These are phyloP conservation scores for Nicotiana attenuata DNA, from an alignment of 257 asterid genomes.

Conservation along the genomic window DNA sequence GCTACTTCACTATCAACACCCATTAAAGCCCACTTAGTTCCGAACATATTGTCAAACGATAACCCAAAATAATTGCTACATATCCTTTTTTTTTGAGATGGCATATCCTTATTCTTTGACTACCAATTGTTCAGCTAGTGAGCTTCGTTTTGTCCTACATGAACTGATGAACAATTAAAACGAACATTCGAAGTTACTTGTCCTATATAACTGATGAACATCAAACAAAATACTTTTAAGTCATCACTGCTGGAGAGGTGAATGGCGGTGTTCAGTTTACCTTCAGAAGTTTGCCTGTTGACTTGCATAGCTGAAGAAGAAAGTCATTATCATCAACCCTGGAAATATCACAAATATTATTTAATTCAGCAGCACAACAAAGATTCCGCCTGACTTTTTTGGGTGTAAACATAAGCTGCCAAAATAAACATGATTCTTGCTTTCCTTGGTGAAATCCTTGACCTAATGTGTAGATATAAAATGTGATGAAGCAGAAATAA, in stretches of 20 bases:
- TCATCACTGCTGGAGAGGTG: neutral
- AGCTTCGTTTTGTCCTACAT: neutral
- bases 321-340: conserved; percentile 86
- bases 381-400: neutral
- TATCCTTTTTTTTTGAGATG: too few relatives aligned
- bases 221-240: neutral
- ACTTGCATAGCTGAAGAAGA: conserved; percentile 82
- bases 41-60: neutral
- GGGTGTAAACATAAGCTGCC: neutral
- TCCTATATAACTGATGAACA: neutral
- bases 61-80: neutral
- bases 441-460: neutral
- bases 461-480: neutral
- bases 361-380: neutral
- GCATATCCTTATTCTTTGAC: neutral
- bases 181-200: neutral
- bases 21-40: neutral
- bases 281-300: conserved; percentile 81
- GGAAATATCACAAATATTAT: neutral
- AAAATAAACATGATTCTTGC: neutral
- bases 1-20: neutral
- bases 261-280: conserved; percentile 23
- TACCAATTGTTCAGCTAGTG: neutral
- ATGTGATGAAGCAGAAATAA: neutral
- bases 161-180: neutral